phyloP scores from a whole-genome alignment of 768 basidiomycete species.

The Amylocystis lapponica region DNA sequence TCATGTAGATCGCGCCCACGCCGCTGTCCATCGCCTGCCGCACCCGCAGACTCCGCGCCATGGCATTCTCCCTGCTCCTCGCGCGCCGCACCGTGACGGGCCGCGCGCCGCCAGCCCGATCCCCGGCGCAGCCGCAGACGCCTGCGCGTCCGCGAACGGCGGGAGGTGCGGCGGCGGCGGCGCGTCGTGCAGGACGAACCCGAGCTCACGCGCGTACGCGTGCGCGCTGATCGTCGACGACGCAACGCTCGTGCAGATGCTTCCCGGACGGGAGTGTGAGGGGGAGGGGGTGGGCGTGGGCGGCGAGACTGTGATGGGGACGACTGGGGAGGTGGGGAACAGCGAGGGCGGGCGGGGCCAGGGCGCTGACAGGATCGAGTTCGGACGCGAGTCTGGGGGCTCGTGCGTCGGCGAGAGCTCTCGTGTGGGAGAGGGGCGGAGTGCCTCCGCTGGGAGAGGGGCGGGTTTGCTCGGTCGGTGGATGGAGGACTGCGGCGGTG shows the following conservation, averaged over 20 bases:
- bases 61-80: no score
- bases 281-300: constrained; percentile 6
- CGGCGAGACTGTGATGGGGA: constrained; percentile 8
- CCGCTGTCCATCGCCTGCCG: constrained; percentile 5
- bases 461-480: background rate
- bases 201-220: constrained; percentile 14
- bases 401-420: background rate
- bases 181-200: constrained; percentile 5
- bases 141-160: constrained; percentile 19
- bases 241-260: constrained; percentile 11
- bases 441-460: background rate
- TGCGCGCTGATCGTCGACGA: constrained; percentile 18
- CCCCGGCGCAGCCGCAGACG: constrained; percentile 4
- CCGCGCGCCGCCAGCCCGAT: background rate
- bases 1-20: constrained; percentile 22
- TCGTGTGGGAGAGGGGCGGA: constrained; percentile 2
- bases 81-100: no score
- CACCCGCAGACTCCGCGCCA: background rate
- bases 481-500: constrained; percentile 1
- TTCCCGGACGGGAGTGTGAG: constrained; percentile 8
- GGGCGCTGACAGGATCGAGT: constrained; percentile 16
- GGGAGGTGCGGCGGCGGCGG: constrained; percentile 6
- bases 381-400: constrained; percentile 11
- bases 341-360: constrained; percentile 23
- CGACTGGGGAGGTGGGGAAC: constrained; percentile 16